These are phyloP conservation scores for Candida chilensis DNA, from an alignment of 805 yeast species.

Conservation along the genomic window DNA sequence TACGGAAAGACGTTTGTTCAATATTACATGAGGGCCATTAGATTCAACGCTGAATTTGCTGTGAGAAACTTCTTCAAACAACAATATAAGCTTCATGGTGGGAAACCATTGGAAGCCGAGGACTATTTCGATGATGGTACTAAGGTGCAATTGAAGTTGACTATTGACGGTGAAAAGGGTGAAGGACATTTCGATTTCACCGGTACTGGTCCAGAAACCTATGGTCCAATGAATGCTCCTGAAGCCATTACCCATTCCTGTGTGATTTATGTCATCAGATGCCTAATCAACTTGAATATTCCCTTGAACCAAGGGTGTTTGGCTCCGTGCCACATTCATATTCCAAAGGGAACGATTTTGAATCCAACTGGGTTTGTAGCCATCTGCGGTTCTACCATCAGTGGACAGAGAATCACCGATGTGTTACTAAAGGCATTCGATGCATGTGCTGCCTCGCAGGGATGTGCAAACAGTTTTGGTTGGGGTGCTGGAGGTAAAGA, in stretches of 20 bases:
- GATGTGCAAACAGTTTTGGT: slow-evolving; percentile 6
- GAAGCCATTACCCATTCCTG: slow-evolving; percentile 14
- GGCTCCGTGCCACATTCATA: slow-evolving; percentile 9
- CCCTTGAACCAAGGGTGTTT: slow-evolving; percentile 16
- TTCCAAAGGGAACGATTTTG: slow-evolving; percentile 9
- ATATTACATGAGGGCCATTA: not conserved
- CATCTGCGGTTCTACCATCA: slow-evolving; percentile 13
- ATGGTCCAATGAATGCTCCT: slow-evolving; percentile 14
- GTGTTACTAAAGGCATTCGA: slow-evolving; percentile 13
- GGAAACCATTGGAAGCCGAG: slow-evolving; percentile 5
- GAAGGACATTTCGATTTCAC: slow-evolving; percentile 12
- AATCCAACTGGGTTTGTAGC: slow-evolving; percentile 13
- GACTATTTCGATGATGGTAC: slow-evolving; percentile 15
- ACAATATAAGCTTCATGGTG: not conserved
- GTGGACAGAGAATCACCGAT: slow-evolving; percentile 13
- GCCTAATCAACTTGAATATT: slow-evolving; percentile 11
- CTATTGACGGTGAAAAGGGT: slow-evolving; percentile 7
- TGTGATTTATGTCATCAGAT: slow-evolving; percentile 12
- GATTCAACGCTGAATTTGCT: not conserved
- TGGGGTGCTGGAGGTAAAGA: slow-evolving; percentile 7
- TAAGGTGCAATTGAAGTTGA: slow-evolving; percentile 6
- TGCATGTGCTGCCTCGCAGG: slow-evolving; percentile 12
- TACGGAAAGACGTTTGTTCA: not conserved
- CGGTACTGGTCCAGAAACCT: slow-evolving; percentile 12
- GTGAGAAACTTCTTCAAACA: slow-evolving; percentile 1